Percentiles rank a stretch among this genome's conserved stretches.
Evolutionary conservation across 331 rosid genomes (phyloP).

Genomic region (Phaseolus coccineus): DNA sequence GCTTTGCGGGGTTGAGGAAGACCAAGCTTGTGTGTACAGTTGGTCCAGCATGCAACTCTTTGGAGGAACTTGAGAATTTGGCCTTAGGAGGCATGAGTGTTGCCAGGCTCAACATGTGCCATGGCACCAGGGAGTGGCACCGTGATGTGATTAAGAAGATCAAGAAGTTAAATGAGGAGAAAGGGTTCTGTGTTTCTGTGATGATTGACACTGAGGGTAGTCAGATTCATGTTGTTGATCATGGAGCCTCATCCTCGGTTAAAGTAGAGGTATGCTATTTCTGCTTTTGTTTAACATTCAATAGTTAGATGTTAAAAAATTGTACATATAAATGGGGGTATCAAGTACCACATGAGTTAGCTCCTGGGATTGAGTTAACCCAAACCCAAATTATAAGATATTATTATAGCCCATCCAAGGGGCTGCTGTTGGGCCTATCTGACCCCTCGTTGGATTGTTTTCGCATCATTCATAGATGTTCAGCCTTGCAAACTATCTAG

Average conservation of each 20-base stretch:
- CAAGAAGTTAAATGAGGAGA: constrained; percentile 69
- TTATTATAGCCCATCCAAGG: not conserved
- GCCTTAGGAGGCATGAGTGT: constrained; percentile 77
- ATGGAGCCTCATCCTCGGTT: constrained; percentile 73
- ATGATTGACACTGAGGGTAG: constrained; percentile 92
- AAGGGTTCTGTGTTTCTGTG: constrained; percentile 65
- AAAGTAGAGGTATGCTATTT: constrained; percentile 64
- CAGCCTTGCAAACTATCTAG: not conserved
- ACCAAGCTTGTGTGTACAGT: constrained; percentile 80
- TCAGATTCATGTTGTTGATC: constrained; percentile 83
- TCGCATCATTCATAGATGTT: not conserved
- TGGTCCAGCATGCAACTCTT: constrained; percentile 73
- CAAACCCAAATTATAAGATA: not conserved
- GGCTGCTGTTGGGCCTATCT: not conserved
- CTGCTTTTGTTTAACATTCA: not conserved
- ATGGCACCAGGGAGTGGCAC: constrained; percentile 78
- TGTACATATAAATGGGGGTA: not conserved
- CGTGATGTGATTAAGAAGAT: constrained; percentile 68
- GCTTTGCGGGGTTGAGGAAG: constrained; percentile 78
- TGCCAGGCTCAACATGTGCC: constrained; percentile 86
- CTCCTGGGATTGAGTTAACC: not conserved
- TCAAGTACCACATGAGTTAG: not conserved
- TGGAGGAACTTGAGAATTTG: constrained; percentile 74
- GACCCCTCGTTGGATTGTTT: not conserved
- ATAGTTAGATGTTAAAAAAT: not conserved